phyloP scores from a whole-genome alignment of 768 basidiomycete species.

The Mycena galopus region DNA sequence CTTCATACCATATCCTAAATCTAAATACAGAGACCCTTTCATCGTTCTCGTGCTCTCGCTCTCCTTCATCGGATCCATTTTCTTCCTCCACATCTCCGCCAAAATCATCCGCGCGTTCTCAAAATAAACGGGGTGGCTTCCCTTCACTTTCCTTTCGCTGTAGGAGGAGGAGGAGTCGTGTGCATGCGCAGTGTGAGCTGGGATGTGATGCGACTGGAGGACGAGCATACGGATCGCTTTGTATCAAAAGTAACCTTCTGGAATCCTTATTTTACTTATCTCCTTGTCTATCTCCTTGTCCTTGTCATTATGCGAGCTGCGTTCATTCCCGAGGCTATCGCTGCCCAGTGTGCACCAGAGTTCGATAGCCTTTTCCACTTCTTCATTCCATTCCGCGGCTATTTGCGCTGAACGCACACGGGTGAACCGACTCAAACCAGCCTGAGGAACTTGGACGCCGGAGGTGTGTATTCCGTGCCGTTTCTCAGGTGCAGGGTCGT shows the following conservation, averaged over 20 bases:
- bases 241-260: slow-evolving; percentile 36
- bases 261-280: slow-evolving; percentile 31
- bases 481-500: slow-evolving; percentile 24
- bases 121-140: slow-evolving; percentile 65
- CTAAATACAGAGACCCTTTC: slow-evolving; percentile 84
- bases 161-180: slow-evolving; percentile 11
- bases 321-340: slow-evolving; percentile 6
- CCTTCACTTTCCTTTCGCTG: too few species aligned
- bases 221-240: slow-evolving; percentile 20
- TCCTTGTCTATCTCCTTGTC: background rate
- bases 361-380: too few species aligned
- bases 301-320: slow-evolving; percentile 10
- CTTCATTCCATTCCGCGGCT: too few species aligned
- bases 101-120: slow-evolving; percentile 93
- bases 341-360: too few species aligned
- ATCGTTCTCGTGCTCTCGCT: slow-evolving; percentile 96
- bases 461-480: background rate
- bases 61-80: slow-evolving; percentile 97
- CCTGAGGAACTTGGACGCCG: background rate
- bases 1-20: background rate
- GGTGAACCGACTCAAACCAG: slow-evolving; percentile 28
- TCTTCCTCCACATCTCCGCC: slow-evolving; percentile 98
- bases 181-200: slow-evolving; percentile 5
- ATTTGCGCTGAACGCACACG: too few species aligned
- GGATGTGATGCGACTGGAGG: background rate